These are phyloP conservation scores for Metarhizium album DNA, from an alignment of 2,329 filamentous ascomycete species.

Conservation along the genomic window DNA sequence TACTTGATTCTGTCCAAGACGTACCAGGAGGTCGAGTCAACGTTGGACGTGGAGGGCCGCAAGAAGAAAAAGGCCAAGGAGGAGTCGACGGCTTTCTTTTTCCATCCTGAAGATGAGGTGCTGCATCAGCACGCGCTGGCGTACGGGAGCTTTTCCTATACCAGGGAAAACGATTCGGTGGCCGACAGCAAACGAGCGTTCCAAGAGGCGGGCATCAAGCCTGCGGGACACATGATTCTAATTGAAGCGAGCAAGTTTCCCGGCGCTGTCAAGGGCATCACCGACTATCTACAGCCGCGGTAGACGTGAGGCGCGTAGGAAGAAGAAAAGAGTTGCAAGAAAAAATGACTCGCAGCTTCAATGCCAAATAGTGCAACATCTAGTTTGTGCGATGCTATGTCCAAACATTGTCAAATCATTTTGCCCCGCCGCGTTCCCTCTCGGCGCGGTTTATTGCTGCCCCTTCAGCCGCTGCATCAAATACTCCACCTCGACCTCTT, in stretches of 20 bases:
- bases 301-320: background rate
- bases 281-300: conserved; percentile 56
- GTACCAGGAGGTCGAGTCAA: conserved; percentile 81
- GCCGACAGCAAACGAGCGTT: conserved; percentile 92
- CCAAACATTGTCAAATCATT: background rate
- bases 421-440: no score
- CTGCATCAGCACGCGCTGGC: conserved; percentile 66
- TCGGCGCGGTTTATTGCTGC: background rate
- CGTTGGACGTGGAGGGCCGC: conserved; percentile 53
- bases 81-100: conserved; percentile 63
- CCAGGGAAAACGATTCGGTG: conserved; percentile 67
- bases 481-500: conserved; percentile 96
- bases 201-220: conserved; percentile 81
- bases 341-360: background rate
- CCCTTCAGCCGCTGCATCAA: conserved; percentile 77
- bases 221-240: conserved; percentile 74
- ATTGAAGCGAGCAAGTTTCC: conserved; percentile 73
- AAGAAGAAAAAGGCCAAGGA: conserved; percentile 56
- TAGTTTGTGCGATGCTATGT: background rate
- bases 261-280: conserved; percentile 63
- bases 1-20: conserved; percentile 86
- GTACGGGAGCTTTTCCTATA: conserved; percentile 63
- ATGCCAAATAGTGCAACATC: background rate
- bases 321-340: background rate
- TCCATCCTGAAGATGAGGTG: conserved; percentile 92